Evolutionary conservation across 768 basidiomycete species (phyloP).

Genomic region (Agaricus subrufescens): DNA sequence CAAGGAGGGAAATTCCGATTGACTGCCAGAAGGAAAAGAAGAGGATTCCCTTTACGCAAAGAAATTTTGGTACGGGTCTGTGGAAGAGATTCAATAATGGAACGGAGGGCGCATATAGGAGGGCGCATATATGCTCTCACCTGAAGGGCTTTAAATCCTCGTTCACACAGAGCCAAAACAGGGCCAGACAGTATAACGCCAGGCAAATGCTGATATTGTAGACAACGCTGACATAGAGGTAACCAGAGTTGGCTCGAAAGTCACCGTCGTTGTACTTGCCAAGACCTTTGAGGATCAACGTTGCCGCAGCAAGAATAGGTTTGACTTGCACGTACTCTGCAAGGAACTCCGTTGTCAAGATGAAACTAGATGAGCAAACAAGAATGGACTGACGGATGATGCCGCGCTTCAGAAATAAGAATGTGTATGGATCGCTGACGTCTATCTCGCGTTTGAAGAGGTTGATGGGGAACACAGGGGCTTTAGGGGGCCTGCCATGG

Average conservation of each 20-base stretch:
- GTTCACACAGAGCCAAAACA: constrained; percentile 94
- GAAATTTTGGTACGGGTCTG: constrained; percentile 93
- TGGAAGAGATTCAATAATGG: constrained; percentile 4
- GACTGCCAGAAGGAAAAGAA: constrained; percentile 99
- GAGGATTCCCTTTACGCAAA: constrained; percentile 96
- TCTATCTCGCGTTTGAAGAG: constrained; percentile 86
- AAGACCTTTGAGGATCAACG: constrained; percentile 78
- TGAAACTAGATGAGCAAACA: neutral
- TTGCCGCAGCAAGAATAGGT: constrained; percentile 80
- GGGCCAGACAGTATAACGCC: constrained; percentile 84
- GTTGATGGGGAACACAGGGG: constrained; percentile 80
- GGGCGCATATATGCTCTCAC: constrained; percentile 31
- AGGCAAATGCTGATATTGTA: constrained; percentile 82
- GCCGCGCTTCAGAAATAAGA: constrained; percentile 91
- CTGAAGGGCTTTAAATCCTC: constrained; percentile 87
- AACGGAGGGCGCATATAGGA: neutral
- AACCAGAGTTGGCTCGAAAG: constrained; percentile 81
- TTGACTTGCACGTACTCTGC: constrained; percentile 97
- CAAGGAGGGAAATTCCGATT: constrained; percentile 81
- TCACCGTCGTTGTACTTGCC: constrained; percentile 90
- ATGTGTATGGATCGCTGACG: constrained; percentile 91
- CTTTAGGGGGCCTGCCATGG: constrained; percentile 86
- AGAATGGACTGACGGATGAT: constrained; percentile 68
- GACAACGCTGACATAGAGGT: constrained; percentile 84
- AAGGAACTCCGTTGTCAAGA: neutral